Base-by-base conservation (phyloP, 208 protist species). In the Trypanosoma brucei region DNA sequence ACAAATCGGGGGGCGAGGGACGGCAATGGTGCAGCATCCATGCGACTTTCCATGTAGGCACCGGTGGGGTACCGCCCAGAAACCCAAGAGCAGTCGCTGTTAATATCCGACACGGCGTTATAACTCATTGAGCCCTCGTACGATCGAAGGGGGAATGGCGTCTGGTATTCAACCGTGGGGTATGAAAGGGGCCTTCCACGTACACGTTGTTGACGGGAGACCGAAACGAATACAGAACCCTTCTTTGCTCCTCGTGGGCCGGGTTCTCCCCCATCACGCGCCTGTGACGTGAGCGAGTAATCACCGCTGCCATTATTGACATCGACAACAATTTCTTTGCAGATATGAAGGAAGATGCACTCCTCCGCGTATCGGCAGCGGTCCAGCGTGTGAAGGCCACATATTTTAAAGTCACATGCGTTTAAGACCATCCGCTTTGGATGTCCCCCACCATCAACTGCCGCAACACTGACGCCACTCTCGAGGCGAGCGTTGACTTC, bases 271-370 rank as follows among this genome's bases (percentile, higher is more conserved):
- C 30, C 30, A n/a, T 33, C 50, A n/a, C n/a, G 22, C 50, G 11
- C 9, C 33, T 48, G 36, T 33, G 38, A 5, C 33, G 14, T 42
- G 3, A 34, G 33, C 11, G 35, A 8, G 35, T 3, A 31, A 8
- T 7, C 49, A 6, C 22, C 49, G 11, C 6, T 30, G 49, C 30
- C 22, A 56, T 39, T 56, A 38, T 38, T 38, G 33, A 0, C 37
- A 56, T 39, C 37, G 37, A 33, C 34, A 59, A n/a, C 34, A 46
- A 84, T 74, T 30, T 88, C 55, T 56, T 84, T 83, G 79, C 86
- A 93, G 8, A 93, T 54, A 69, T 93, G 86, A 42, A 93, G 61
- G 50, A 91, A 93, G 49, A 86, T 86, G 62, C 86, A 93, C 51
- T 93, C 83, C 57, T 84, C 83, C 37, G 77, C 83, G 69, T 89